A percentile compares a stretch with the other conserved stretches of the same genome.
Conservation (phyloP, 129 eudicot species). For the Calendula officinalis region DNA sequence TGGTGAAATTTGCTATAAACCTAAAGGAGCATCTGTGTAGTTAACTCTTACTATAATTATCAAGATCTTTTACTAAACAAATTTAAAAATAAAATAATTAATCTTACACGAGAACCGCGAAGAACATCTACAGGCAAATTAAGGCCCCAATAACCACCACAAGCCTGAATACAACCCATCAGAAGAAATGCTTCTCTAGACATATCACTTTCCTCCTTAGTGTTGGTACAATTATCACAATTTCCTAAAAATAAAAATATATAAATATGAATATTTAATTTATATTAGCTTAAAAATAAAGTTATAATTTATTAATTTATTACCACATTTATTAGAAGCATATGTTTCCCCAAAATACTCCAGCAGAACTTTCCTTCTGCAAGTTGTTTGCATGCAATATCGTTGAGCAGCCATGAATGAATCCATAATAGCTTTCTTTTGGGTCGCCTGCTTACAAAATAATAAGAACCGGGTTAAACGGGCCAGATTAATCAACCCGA, state of each 20-base stretch:
- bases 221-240: conserved; percentile 84
- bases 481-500: not conserved
- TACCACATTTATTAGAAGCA: conserved; percentile 66
- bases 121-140: conserved; percentile 85
- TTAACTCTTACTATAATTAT: not conserved
- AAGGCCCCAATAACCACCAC: conserved; percentile 90
- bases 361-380: conserved; percentile 73
- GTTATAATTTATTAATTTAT: conserved; percentile 23
- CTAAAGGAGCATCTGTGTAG: no score
- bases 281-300: not conserved
- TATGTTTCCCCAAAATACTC: conserved; percentile 73
- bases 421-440: conserved; percentile 79
- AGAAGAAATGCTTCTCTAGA: conserved; percentile 86
- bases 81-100: not conserved
- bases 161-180: conserved; percentile 69
- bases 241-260: conserved; percentile 49
- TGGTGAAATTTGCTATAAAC: no score
- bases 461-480: not conserved
- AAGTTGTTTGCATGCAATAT: conserved; percentile 81
- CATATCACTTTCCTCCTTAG: conserved; percentile 66
- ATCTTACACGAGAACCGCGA: conserved; percentile 97
- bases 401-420: conserved; percentile 77
- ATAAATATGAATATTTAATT: not conserved
- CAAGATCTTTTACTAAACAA: not conserved
- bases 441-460: conserved; percentile 50